These are phyloP conservation scores for Verticillium albo-atrum DNA, from an alignment of 2,329 filamentous ascomycete genomes.

Conservation along the genomic window DNA sequence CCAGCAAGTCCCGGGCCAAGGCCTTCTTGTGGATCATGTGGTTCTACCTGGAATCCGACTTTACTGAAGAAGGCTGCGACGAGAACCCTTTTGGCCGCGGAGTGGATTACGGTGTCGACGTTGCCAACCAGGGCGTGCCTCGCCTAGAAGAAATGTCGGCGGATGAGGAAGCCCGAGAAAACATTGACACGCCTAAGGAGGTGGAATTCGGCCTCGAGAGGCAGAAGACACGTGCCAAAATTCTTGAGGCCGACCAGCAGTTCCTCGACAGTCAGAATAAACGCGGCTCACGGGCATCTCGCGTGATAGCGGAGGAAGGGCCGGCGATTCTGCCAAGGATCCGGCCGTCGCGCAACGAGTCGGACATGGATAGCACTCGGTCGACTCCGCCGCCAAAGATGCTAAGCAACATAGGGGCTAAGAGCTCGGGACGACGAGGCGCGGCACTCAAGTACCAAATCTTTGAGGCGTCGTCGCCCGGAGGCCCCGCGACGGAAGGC, in stretches of 20 bases:
- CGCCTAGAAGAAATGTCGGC: slow-evolving; percentile 59
- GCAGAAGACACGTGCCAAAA: slow-evolving; percentile 68
- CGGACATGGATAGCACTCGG: slow-evolving; percentile 38
- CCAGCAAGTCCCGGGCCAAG: slow-evolving; percentile 74
- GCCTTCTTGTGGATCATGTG: slow-evolving; percentile 98
- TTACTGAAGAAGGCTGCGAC: slow-evolving; percentile 79
- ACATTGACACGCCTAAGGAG: slow-evolving; percentile 69
- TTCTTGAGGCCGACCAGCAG: slow-evolving; percentile 70
- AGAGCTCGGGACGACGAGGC: slow-evolving; percentile 18
- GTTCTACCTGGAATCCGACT: slow-evolving; percentile 97
- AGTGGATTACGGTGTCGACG: slow-evolving; percentile 59
- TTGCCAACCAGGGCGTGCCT: slow-evolving; percentile 67
- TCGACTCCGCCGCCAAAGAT: slow-evolving; percentile 36
- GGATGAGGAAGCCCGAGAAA: slow-evolving; percentile 64
- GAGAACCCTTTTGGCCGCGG: slow-evolving; percentile 85
- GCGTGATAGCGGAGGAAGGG: slow-evolving; percentile 43
- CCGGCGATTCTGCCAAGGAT: slow-evolving; percentile 59
- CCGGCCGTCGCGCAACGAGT: slow-evolving; percentile 56
- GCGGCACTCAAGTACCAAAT: slow-evolving; percentile 55
- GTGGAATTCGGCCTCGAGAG: slow-evolving; percentile 67
- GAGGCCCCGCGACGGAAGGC: slow-evolving; percentile 43
- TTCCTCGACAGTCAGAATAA: slow-evolving; percentile 60
- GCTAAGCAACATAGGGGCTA: slow-evolving; percentile 9
- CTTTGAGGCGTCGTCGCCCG: slow-evolving; percentile 47
- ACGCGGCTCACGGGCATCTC: slow-evolving; percentile 38